phyloP scores from a whole-genome alignment of 768 basidiomycete genomes.

The Boletus rufocinnamomeus region DNA sequence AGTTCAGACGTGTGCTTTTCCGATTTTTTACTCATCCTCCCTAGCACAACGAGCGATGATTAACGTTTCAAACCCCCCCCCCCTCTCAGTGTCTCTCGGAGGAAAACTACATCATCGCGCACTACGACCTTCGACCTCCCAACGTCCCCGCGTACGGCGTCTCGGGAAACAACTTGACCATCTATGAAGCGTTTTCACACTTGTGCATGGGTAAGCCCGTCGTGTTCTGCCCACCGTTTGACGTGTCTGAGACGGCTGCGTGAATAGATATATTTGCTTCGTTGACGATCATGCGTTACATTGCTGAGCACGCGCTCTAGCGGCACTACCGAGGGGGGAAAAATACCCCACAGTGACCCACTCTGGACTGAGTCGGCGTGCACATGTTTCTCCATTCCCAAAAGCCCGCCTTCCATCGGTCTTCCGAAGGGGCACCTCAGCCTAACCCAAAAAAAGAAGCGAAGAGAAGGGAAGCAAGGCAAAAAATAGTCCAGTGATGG shows the following conservation, averaged over 20 bases:
- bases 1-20: too few species aligned
- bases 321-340: neutral
- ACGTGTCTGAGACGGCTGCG: constrained; percentile 3
- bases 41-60: constrained; percentile 4
- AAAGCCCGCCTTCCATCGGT: constrained; percentile 12
- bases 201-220: constrained; percentile 53
- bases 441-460: neutral
- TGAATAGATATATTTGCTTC: constrained; percentile 56
- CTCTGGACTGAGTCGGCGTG: too few species aligned
- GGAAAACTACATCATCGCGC: constrained; percentile 59
- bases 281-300: constrained; percentile 64
- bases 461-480: neutral
- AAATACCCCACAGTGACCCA: neutral
- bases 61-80: neutral
- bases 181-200: constrained; percentile 55
- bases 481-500: neutral
- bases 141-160: constrained; percentile 56
- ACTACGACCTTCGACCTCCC: constrained; percentile 62
- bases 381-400: neutral
- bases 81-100: constrained; percentile 51
- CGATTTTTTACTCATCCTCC: constrained; percentile 23
- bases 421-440: constrained; percentile 1
- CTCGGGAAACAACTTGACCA: constrained; percentile 63
- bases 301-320: constrained; percentile 51
- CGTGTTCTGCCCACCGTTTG: neutral